A percentile compares a stretch with the other conserved stretches of the same genome.
Evolutionary conservation across 345 rosid genomes (phyloP).

Genomic region (Cardiospermum halicacabum): DNA sequence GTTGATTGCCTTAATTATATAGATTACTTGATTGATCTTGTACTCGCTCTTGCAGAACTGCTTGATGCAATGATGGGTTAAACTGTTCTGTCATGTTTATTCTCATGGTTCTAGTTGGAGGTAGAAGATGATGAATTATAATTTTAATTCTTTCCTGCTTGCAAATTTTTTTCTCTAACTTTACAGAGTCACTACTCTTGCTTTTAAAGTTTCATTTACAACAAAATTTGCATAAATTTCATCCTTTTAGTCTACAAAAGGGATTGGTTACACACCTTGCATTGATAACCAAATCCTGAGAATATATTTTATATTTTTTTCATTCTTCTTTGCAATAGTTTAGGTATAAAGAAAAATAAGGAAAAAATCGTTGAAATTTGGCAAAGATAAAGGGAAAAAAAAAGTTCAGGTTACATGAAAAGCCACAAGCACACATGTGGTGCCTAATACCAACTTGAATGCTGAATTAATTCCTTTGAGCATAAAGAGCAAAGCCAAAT

Average conservation of each 20-base stretch:
- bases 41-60: too few species aligned
- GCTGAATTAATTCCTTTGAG: not conserved
- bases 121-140: not conserved
- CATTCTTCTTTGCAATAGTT: not conserved
- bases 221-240: not conserved
- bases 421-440: not conserved
- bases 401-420: constrained; percentile 6
- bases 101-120: too few species aligned
- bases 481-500: not conserved
- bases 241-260: constrained; percentile 1
- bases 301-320: too few species aligned
- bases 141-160: constrained; percentile 7
- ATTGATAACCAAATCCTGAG: not conserved
- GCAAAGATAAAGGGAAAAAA: not conserved
- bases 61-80: too few species aligned
- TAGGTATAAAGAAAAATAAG: not conserved
- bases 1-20: not conserved
- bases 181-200: not conserved
- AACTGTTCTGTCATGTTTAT: too few species aligned
- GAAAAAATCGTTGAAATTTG: constrained; percentile 10
- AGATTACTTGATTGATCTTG: too few species aligned
- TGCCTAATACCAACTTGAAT: not conserved
- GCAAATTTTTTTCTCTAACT: constrained; percentile 13
- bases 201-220: constrained; percentile 14
- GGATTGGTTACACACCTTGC: not conserved